A percentile compares a stretch with the other conserved stretches of the same genome.
These are phyloP conservation scores for Puccinia sorghi DNA, from an alignment of 1,284 basidiomycete species.

Conservation along the genomic window DNA sequence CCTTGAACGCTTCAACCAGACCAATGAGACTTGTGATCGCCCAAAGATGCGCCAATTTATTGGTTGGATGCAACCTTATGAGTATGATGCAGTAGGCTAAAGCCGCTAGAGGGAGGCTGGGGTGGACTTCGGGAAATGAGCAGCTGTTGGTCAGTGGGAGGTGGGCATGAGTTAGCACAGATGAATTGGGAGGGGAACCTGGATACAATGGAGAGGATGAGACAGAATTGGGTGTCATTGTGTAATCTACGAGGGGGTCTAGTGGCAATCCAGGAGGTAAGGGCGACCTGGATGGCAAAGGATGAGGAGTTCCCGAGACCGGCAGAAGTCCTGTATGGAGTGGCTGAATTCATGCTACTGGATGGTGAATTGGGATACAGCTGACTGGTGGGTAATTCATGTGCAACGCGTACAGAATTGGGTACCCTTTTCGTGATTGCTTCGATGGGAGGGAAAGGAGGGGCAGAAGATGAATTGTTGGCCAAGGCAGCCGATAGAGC, in stretches of 20 bases:
- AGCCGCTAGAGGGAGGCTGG: background rate
- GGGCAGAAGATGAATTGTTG: conserved; percentile 45
- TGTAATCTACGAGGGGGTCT: conserved; percentile 52
- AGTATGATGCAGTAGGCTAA: conserved; percentile 6
- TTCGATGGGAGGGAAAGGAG: conserved; percentile 54
- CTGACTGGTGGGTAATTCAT: conserved; percentile 58
- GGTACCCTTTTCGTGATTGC: conserved; percentile 63
- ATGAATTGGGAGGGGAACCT: background rate
- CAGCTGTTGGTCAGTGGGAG: background rate
- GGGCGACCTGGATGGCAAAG: conserved; percentile 54
- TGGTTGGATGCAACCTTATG: background rate
- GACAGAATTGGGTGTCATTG: conserved; percentile 7
- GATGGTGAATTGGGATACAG: conserved; percentile 37
- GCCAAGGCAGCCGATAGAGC: conserved; percentile 47
- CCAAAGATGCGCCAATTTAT: conserved; percentile 6
- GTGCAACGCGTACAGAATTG: conserved; percentile 62
- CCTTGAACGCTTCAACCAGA: conserved; percentile 25
- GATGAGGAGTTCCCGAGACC: conserved; percentile 52
- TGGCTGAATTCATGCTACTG: conserved; percentile 22
- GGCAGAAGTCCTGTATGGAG: conserved; percentile 52
- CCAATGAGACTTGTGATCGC: conserved; percentile 21
- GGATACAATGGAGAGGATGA: conserved; percentile 1
- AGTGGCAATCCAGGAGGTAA: conserved; percentile 53
- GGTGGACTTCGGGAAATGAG: conserved; percentile 19
- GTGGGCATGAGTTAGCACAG: background rate